phyloP scores from a whole-genome alignment of 2,329 filamentous ascomycete species.

The Ophiosphaerella korrae region DNA sequence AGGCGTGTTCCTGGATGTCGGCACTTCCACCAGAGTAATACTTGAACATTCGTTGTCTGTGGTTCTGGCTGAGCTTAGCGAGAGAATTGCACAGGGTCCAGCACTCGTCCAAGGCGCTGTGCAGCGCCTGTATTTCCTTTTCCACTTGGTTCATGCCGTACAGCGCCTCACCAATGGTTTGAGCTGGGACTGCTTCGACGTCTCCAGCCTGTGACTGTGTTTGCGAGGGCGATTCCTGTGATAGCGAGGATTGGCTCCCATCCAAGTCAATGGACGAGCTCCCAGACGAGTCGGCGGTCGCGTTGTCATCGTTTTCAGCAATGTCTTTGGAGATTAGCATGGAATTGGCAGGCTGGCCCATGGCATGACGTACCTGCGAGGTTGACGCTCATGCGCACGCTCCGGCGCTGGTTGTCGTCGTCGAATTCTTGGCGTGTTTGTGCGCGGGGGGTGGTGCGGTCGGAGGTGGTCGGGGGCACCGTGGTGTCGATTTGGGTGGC shows the following conservation, averaged over 20 bases:
- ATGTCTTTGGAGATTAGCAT: slow-evolving; percentile 48
- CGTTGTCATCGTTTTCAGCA: slow-evolving; percentile 51
- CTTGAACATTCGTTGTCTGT: slow-evolving; percentile 78
- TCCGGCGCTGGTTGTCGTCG: slow-evolving; percentile 57
- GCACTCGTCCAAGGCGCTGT: slow-evolving; percentile 80
- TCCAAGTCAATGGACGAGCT: slow-evolving; percentile 42
- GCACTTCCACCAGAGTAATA: slow-evolving; percentile 70
- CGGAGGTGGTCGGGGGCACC: slow-evolving; percentile 56
- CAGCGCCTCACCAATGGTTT: slow-evolving; percentile 57
- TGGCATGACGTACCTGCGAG: slow-evolving; percentile 67
- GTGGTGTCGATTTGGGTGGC: slow-evolving; percentile 78
- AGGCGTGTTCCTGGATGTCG: slow-evolving; percentile 83
- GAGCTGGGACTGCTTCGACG: slow-evolving; percentile 30
- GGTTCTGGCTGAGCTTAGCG: slow-evolving; percentile 80
- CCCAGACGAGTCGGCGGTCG: slow-evolving; percentile 32
- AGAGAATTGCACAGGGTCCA: slow-evolving; percentile 95
- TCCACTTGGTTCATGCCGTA: slow-evolving; percentile 64
- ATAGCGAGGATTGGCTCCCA: slow-evolving; percentile 36
- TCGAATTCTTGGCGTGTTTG: slow-evolving; percentile 80
- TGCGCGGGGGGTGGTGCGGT: slow-evolving; percentile 78
- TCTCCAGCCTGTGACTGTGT: slow-evolving; percentile 37
- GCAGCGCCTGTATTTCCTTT: slow-evolving; percentile 70
- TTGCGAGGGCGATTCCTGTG: slow-evolving; percentile 21
- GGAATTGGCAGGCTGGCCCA: not conserved
- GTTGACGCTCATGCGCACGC: slow-evolving; percentile 69